Evolutionary conservation across 768 basidiomycete genomes (phyloP).

Genomic region (Mycena belliarum): DNA sequence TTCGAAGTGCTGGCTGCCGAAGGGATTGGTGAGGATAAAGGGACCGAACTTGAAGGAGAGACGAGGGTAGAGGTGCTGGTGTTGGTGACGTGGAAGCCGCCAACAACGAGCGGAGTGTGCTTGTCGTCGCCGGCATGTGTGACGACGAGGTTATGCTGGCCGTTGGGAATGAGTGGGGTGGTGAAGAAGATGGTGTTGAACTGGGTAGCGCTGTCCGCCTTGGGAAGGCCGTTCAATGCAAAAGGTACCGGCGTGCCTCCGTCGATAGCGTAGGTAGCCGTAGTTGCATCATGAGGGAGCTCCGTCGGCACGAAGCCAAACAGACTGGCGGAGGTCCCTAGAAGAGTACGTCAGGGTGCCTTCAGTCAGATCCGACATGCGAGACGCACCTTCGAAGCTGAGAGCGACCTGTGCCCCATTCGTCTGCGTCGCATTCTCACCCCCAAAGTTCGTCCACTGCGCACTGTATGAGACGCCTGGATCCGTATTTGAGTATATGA

Average conservation of each 20-base stretch:
- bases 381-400: slow-evolving; percentile 25
- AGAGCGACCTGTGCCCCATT: slow-evolving; percentile 20
- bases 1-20: not conserved
- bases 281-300: slow-evolving; percentile 22
- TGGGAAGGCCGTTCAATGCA: slow-evolving; percentile 16
- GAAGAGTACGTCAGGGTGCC: not conserved
- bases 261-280: slow-evolving; percentile 31
- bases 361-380: not conserved
- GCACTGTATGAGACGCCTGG: slow-evolving; percentile 19
- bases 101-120: slow-evolving; percentile 23
- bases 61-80: not conserved
- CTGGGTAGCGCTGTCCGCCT: slow-evolving; percentile 9
- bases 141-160: slow-evolving; percentile 24
- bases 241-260: slow-evolving; percentile 15
- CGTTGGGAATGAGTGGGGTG: slow-evolving; percentile 19
- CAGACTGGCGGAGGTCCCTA: slow-evolving; percentile 29
- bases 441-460: slow-evolving; percentile 20
- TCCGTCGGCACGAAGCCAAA: slow-evolving; percentile 24
- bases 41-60: not conserved
- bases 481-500: slow-evolving; percentile 12
- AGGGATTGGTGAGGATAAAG: not conserved
- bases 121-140: slow-evolving; percentile 12
- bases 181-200: slow-evolving; percentile 26
- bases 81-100: slow-evolving; percentile 19
- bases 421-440: slow-evolving; percentile 19